Evolutionary conservation across 2,329 filamentous ascomycete genomes (phyloP).

Genomic region (Boeremia exigua): DNA sequence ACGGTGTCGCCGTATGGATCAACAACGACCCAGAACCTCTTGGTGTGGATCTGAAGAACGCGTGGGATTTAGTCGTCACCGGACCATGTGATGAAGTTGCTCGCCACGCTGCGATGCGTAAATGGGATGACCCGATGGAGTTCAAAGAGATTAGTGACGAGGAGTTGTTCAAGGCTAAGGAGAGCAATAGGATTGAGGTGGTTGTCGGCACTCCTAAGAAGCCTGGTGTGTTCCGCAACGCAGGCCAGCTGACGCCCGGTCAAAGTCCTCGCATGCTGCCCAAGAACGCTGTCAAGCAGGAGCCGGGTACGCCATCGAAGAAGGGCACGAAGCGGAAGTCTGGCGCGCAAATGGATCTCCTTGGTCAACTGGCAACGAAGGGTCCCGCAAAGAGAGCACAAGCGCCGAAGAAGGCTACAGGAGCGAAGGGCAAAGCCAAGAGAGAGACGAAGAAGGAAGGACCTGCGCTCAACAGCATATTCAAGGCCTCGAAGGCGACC

Average conservation of each 20-base stretch:
- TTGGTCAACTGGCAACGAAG: conserved; percentile 33
- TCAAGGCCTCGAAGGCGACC: conserved; percentile 39
- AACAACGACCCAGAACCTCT: conserved; percentile 86
- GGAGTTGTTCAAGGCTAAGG: conserved; percentile 38
- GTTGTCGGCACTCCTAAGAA: conserved; percentile 44
- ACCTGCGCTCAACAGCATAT: conserved; percentile 34
- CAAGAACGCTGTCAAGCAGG: conserved; percentile 28
- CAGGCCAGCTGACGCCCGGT: conserved; percentile 45
- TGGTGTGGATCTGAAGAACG: conserved; percentile 84
- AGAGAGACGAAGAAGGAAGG: conserved; percentile 33
- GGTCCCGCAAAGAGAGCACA: conserved; percentile 31
- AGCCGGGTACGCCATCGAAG: conserved; percentile 41
- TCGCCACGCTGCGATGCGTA: conserved; percentile 66
- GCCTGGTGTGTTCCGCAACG: conserved; percentile 31
- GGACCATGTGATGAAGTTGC: conserved; percentile 91
- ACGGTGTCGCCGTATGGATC: conserved; percentile 92
- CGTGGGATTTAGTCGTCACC: conserved; percentile 89
- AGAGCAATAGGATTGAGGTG: conserved; percentile 41
- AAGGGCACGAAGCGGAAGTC: conserved; percentile 43
- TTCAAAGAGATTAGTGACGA: conserved; percentile 46
- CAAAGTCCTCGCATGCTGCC: conserved; percentile 44
- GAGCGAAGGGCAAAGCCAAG: conserved; percentile 34
- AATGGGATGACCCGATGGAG: conserved; percentile 59
- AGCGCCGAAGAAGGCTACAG: conserved; percentile 37
- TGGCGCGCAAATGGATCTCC: conserved; percentile 28